Percentiles rank a stretch among this genome's conserved stretches.
phyloP scores from a whole-genome alignment of 257 asterid genomes.

The Asclepias syriaca region DNA sequence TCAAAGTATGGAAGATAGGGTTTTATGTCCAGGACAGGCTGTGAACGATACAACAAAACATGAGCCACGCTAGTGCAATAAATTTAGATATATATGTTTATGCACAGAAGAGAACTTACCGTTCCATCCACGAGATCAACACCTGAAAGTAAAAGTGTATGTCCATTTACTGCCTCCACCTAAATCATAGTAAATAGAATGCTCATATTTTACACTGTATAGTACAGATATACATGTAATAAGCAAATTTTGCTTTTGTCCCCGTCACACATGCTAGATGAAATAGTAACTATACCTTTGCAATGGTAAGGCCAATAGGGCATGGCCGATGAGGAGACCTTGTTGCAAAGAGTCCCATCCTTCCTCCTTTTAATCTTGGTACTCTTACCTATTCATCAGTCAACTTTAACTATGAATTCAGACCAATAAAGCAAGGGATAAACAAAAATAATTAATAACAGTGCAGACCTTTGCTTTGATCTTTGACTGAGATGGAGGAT shows the following conservation, averaged over 20 bases:
- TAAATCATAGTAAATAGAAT: slow-evolving; percentile 17
- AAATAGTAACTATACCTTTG: slow-evolving; percentile 52
- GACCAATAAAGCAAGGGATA: background rate
- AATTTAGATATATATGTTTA: background rate
- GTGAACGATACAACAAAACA: slow-evolving; percentile 18
- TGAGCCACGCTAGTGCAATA: background rate
- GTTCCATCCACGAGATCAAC: slow-evolving; percentile 98
- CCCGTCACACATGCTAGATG: background rate
- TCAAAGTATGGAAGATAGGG: slow-evolving; percentile 96
- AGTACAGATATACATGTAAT: background rate
- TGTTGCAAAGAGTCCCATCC: slow-evolving; percentile 88
- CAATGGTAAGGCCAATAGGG: slow-evolving; percentile 95
- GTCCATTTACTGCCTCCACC: slow-evolving; percentile 72
- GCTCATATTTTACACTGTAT: background rate
- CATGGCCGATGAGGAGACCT: slow-evolving; percentile 99
- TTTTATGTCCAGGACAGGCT: slow-evolving; percentile 96
- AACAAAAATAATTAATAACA: background rate
- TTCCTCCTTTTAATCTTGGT: slow-evolving; percentile 79
- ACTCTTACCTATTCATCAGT: slow-evolving; percentile 67
- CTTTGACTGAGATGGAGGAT: slow-evolving; percentile 70
- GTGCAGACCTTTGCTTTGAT: slow-evolving; percentile 78
- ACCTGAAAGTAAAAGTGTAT: slow-evolving; percentile 66
- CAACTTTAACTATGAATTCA: background rate
- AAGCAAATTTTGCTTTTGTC: background rate
- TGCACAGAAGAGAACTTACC: slow-evolving; percentile 34